phyloP scores from a whole-genome alignment of 768 basidiomycete species.

The Boletus vermiculosoides region DNA sequence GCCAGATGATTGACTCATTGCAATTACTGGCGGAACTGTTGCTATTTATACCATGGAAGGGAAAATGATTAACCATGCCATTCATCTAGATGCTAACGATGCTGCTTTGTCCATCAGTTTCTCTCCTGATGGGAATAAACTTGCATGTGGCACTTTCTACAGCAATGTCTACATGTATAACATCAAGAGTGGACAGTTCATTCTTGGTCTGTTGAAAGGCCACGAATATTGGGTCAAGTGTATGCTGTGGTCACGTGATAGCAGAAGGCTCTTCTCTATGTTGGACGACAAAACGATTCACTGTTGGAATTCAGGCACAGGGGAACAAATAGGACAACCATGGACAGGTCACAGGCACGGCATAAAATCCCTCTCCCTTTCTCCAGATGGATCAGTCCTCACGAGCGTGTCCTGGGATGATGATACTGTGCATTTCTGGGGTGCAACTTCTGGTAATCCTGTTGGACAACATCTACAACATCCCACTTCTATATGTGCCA shows the following conservation, averaged over 20 bases:
- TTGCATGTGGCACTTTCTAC: not conserved
- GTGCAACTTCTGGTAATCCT: not conserved
- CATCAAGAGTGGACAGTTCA: not conserved
- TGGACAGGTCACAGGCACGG: slow-evolving; percentile 7
- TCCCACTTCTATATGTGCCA: rapidly evolving
- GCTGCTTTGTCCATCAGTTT: not conserved
- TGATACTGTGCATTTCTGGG: slow-evolving; percentile 8
- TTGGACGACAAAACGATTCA: not conserved
- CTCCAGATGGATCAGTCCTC: not conserved
- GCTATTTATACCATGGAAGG: not conserved
- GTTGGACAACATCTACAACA: slow-evolving; percentile 5
- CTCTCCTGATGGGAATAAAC: slow-evolving; percentile 2
- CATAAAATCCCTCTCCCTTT: too few relatives aligned
- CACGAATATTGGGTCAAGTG: rapidly evolving
- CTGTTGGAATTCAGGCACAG: slow-evolving; percentile 7
- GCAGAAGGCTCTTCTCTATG: too few relatives aligned
- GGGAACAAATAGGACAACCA: not conserved
- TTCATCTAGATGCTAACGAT: too few relatives aligned
- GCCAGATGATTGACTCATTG: not conserved
- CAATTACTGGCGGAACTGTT: not conserved
- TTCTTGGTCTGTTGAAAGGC: too few relatives aligned
- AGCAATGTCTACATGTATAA: not conserved
- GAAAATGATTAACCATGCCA: not conserved
- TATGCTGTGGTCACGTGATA: too few relatives aligned
- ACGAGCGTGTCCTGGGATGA: slow-evolving; percentile 5